These are phyloP conservation scores for Magnaporthiopsis incrustans DNA, from an alignment of 2,329 filamentous ascomycete species.

Conservation along the genomic window DNA sequence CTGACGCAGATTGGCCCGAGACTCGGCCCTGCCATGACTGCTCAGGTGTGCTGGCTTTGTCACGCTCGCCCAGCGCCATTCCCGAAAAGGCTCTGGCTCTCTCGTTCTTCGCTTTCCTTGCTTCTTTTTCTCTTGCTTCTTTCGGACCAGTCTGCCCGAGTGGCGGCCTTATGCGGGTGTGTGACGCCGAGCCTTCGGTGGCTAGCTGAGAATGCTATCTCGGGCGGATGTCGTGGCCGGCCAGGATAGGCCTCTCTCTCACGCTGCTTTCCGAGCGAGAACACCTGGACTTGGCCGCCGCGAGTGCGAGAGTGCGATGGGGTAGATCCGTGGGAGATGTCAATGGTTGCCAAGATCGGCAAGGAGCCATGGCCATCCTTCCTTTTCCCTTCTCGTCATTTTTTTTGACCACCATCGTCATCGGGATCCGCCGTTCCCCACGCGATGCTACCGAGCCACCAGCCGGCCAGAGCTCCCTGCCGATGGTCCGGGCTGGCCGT, in stretches of 20 bases:
- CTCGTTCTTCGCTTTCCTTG: background rate
- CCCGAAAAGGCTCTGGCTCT: background rate
- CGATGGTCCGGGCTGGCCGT: background rate
- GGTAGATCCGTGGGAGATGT: background rate
- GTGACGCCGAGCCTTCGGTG: background rate
- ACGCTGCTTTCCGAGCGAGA: background rate
- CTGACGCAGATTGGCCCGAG: background rate
- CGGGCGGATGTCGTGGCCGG: background rate
- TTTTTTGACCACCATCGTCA: background rate
- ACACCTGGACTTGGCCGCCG: background rate
- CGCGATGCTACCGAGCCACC: background rate
- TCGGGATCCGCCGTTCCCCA: background rate
- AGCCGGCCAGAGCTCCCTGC: background rate
- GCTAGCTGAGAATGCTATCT: background rate
- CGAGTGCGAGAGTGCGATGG: background rate
- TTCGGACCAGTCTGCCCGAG: background rate
- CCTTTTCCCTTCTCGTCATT: background rate
- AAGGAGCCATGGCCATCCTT: background rate
- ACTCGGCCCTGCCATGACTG: background rate
- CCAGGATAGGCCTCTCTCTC: background rate
- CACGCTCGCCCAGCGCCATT: background rate
- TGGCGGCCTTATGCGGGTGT: background rate
- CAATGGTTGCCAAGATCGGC: background rate
- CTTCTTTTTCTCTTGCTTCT: background rate
- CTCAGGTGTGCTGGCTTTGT: background rate